Evolutionary conservation across 192 early-diverging fungal genomes (phyloP).

Genomic region (Rhizophagus clarus): DNA sequence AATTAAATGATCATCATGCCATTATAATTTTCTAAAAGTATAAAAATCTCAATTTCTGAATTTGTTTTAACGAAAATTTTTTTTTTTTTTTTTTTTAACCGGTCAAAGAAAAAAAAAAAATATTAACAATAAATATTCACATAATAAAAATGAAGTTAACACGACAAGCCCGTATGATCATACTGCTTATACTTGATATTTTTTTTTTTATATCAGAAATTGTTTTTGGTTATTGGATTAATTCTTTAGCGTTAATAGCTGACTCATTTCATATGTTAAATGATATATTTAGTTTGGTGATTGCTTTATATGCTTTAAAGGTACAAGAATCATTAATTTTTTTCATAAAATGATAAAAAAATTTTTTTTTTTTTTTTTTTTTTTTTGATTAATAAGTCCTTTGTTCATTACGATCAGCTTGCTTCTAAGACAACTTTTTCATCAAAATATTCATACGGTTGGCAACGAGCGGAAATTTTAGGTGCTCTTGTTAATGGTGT

Average conservation of each 20-base stretch:
- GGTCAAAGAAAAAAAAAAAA: no score
- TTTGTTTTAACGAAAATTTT: no score
- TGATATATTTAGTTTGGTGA: constrained; percentile 74
- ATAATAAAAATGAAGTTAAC: constrained; percentile 39
- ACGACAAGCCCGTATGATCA: constrained; percentile 56
- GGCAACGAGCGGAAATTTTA: constrained; percentile 89
- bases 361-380: not conserved
- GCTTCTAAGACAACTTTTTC: constrained; percentile 60
- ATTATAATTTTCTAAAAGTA: no score
- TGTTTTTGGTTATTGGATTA: constrained; percentile 72
- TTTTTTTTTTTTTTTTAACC: no score
- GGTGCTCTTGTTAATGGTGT: constrained; percentile 94
- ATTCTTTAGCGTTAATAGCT: constrained; percentile 83
- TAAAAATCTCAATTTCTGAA: no score
- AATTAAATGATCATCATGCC: no score
- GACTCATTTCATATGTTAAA: constrained; percentile 95
- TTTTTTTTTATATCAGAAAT: constrained; percentile 82
- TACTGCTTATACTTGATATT: constrained; percentile 63
- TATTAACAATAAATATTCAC: no score
- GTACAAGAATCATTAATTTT: constrained; percentile 34
- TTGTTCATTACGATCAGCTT: constrained; percentile 41
- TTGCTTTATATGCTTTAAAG: constrained; percentile 81
- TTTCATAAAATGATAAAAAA: no score
- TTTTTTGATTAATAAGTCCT: not conserved
- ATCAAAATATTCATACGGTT: constrained; percentile 81